These are phyloP conservation scores for Colletotrichum sp. DNA, from an alignment of 2,329 filamentous ascomycete species.

Conservation along the genomic window DNA sequence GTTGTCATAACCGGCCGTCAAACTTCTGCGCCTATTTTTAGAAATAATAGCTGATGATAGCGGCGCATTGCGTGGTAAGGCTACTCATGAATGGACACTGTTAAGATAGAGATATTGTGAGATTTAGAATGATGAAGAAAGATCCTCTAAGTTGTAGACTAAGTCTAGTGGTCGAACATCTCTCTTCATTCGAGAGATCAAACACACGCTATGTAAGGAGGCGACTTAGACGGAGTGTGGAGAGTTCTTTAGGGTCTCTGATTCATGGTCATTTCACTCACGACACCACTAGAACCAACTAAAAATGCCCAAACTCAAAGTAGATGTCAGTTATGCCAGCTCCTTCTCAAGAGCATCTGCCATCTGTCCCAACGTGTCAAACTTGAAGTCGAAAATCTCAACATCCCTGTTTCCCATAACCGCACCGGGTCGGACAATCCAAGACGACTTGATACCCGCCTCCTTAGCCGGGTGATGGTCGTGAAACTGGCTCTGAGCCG, in stretches of 20 bases:
- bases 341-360: constrained; percentile 59
- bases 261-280: not conserved
- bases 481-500: constrained; percentile 72
- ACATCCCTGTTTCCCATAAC: constrained; percentile 47
- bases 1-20: not conserved
- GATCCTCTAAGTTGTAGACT: not conserved
- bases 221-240: not conserved
- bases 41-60: not conserved
- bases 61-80: not conserved
- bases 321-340: not conserved
- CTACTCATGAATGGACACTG: not conserved
- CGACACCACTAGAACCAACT: not conserved
- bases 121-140: not conserved
- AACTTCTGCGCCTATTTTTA: not conserved
- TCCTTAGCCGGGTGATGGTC: constrained; percentile 71
- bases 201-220: not conserved
- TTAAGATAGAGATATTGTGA: not conserved
- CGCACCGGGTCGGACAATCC: constrained; percentile 59
- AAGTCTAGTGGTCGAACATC: not conserved
- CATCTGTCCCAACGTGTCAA: constrained; percentile 63
- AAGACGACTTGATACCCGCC: constrained; percentile 61
- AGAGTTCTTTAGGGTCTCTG: not conserved
- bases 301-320: not conserved
- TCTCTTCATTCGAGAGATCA: not conserved
- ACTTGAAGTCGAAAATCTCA: constrained; percentile 58